These are phyloP conservation scores for Kodamaea sagamina DNA, from an alignment of 805 yeast genomes.

Conservation along the genomic window DNA sequence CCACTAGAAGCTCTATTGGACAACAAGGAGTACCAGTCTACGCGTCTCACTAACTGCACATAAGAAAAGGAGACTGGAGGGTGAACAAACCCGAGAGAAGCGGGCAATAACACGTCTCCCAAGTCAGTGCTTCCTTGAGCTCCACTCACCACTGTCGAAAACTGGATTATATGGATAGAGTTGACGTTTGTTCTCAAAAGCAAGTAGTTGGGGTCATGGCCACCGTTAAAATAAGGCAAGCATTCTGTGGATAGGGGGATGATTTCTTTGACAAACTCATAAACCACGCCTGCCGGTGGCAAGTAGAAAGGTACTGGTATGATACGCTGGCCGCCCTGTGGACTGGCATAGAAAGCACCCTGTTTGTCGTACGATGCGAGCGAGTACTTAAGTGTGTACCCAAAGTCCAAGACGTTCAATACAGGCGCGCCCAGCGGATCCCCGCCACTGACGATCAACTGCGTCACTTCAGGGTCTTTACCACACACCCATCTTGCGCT, in stretches of 20 bases:
- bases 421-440: conserved; percentile 39
- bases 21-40: conserved; percentile 80
- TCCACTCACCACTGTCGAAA: conserved; percentile 38
- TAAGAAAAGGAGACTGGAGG: conserved; percentile 64
- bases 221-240: conserved; percentile 78
- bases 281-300: conserved; percentile 17
- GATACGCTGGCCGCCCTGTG: conserved; percentile 42
- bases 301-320: conserved; percentile 29
- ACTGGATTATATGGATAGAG: conserved; percentile 60
- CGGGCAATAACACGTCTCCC: conserved; percentile 62
- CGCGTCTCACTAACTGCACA: conserved; percentile 55
- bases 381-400: conserved; percentile 74
- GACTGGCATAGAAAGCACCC: conserved; percentile 72
- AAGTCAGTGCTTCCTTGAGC: conserved; percentile 23
- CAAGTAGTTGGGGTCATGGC: conserved; percentile 71
- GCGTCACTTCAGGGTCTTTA: conserved; percentile 76
- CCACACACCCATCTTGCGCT: conserved; percentile 78
- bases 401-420: conserved; percentile 67
- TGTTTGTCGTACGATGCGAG: conserved; percentile 82
- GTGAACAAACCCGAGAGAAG: conserved; percentile 74
- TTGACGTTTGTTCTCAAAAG: conserved; percentile 64
- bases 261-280: conserved; percentile 30
- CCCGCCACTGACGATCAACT: conserved; percentile 70
- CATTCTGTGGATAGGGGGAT: conserved; percentile 35
- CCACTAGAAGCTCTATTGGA: conserved; percentile 31